Base-by-base conservation (phyloP, 2,329 filamentous ascomycete genomes). In the Macrophomina pseudophaseolina region DNA sequence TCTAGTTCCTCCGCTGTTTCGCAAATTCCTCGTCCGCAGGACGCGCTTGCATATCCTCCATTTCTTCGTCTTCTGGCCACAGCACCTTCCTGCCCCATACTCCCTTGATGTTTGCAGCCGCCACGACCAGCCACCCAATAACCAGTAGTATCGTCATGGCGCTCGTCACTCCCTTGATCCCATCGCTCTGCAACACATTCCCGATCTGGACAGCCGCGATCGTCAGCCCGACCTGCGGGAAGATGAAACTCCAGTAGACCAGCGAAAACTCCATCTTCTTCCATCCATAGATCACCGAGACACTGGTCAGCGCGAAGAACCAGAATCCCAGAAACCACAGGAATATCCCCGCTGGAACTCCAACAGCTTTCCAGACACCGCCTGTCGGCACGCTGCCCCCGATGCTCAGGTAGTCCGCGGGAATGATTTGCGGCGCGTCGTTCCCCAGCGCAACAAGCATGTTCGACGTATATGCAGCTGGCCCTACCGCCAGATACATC, bases 191-290 rank as follows among this genome's bases (percentile, higher is more conserved):
- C 11, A 88, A 77, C 0, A 77, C 81, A n/a, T 81, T 80, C 2
- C 85, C 88, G 53, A 89, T 78, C 14, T 85, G 80, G 48, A 90
- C 87, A 4, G 84, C 84, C 0, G 86, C 85, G 46, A 90, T 79
- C 1, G 85, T 87, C 62, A 90, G 85, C 0, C 88, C 88, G 1
- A 85, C 86, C 67, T 90, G 90, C 5, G 88, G 88, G 71, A 90
- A 90, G 40, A 90, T 84, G 74, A 89, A 88, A 5, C 86, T 86
- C 83, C 86, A 89, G 87, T 87, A 90, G 73, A 77, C 81, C 32
- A 85, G 73, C 7, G 82, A 80, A 73, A 85, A 86, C 1, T 70
- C 70, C 73, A 84, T 85, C 12, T 79, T 75, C 16, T 78, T 74
- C 9, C 75, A 68, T 40, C 79, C 76, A 18, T 77, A 35, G 66